Evolutionary conservation across 139 green algal genomes (phyloP).

Genomic region (Eudorina sp.): DNA sequence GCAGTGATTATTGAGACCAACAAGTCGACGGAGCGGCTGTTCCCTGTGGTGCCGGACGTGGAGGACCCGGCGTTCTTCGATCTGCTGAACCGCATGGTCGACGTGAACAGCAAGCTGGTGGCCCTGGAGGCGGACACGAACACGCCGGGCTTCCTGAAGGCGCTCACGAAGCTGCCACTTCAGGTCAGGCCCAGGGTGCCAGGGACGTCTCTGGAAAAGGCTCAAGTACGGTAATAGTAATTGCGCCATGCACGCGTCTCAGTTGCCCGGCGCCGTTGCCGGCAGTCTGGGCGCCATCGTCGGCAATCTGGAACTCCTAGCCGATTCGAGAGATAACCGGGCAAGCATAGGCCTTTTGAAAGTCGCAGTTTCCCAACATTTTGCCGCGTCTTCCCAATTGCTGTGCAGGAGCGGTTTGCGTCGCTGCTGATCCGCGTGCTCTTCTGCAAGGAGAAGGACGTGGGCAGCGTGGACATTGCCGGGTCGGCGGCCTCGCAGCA

Average conservation of each 20-base stretch:
- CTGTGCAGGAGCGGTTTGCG: constrained; percentile 35
- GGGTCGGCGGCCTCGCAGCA: constrained; percentile 9
- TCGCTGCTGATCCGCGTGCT: constrained; percentile 23
- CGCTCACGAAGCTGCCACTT: constrained; percentile 78
- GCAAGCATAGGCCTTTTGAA: too few species aligned
- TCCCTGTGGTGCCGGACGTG: constrained; percentile 92
- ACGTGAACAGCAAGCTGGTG: constrained; percentile 20
- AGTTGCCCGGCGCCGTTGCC: too few species aligned
- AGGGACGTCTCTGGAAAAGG: too few species aligned
- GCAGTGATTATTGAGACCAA: constrained; percentile 98
- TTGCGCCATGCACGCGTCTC: too few species aligned
- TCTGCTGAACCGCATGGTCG: constrained; percentile 33
- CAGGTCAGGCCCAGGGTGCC: too few species aligned
- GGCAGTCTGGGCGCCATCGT: too few species aligned
- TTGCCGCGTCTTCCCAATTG: too few species aligned
- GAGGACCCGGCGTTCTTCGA: constrained; percentile 67
- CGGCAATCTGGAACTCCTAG: too few species aligned
- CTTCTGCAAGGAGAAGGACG: constrained; percentile 44
- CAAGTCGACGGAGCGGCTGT: constrained; percentile 95
- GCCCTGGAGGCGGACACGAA: neutral
- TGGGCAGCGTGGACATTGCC: constrained; percentile 22
- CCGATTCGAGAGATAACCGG: too few species aligned
- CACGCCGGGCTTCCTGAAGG: constrained; percentile 69
- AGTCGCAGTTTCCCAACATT: too few species aligned
- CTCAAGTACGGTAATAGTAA: too few species aligned